Base-by-base conservation (phyloP, 1,284 basidiomycete genomes). In the Inonotus obliquus region DNA sequence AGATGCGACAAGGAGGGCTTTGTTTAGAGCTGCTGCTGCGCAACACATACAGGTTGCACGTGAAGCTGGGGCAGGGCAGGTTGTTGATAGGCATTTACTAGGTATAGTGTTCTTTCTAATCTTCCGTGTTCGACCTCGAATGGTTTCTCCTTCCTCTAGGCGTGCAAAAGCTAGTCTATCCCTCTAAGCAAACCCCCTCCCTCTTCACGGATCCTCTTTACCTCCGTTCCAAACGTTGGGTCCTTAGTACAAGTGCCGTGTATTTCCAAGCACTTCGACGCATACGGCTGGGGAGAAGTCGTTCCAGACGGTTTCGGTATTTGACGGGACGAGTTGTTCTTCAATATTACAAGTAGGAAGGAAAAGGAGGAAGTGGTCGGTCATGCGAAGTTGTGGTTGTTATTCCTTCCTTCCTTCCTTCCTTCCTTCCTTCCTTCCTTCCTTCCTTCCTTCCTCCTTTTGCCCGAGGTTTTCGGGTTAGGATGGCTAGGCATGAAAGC, bases 251-350 rank as follows among this genome's bases (percentile, higher is more conserved):
- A n/a, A 92, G 89, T 45, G 90, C 92, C 23, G 82, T 96, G 57
- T 94, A 90, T 72, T n/a, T 91, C 89, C 23, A 86, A 87, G 65
- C 83, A 89, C 69, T 87, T 96, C 69, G 79, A 80, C 52, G 86
- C 82, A 23, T 96, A 95, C 74, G 93, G 93, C 37, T 94, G 90
- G 88, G 92, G 91, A 58, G 91, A 92, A 78, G 84, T 94, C 60
- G 87, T 91, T 14, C 85, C 86, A 1, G 82, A 91, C 65, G 91
- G 91, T 4, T 91, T 91, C 69, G 90, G 89, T 37, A 82, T 90
- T 37, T 89, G 84, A 87, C 88, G 19, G 87, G 84, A 82, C 81
- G 54, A 81, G 66, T 74, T 94, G 27, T 89, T 92, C 69, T 94
- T 86, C 70, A 93, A 91, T 27, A 78, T 94, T 67, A 92, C 92